Base-by-base conservation (phyloP, 2,329 filamentous ascomycete species). In the Parastagonospora avenae region DNA sequence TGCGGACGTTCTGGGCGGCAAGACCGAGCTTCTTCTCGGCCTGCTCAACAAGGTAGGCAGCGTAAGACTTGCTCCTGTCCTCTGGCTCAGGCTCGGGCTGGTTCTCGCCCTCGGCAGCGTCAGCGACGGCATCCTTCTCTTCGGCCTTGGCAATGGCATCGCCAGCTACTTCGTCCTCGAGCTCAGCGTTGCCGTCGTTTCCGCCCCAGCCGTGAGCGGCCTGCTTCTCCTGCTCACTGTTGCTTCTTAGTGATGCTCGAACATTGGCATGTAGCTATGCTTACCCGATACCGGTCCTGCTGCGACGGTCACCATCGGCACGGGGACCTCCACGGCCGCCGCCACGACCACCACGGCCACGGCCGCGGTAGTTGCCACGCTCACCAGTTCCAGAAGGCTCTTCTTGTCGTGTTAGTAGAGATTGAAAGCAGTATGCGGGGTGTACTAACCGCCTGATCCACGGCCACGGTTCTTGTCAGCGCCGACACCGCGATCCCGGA, bases 51-150 rank as follows among this genome's bases (percentile, higher is more conserved):
- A 95, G 85, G 82, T 96, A 99, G 64, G 94, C 90, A 71, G 84
- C 80, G 79, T 92, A 96, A 48, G 92, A 94, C 81, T 96, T 88
- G 80, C 83, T 85, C 85, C 94, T 95, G 77, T 95, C 90, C 79
- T 92, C 88, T 42, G 85, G 82, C 79, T 91, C 77, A 15, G 73
- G 60, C 59, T 80, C 77, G 50, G 73, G 73, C 59, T 76, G 78
- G 31, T 63, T 79, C 49, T 68, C 78, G 49, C 76, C 75, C 57
- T 72, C 75, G 36, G 64, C 64, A 15, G 64, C 66, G 28, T 64
- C 66, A 48, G 63, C 58, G 44, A 64, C 61, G 24, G 64, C 67
- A 55, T 91, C 89, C 79, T 89, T 91, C 79, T 91, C 84, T 73
- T 97, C 93, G 60, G 82, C 80, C 78, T 91, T 84, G 64, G 94